phyloP scores from a whole-genome alignment of 208 protist genomes.

The Blastocrithidia nonstop region DNA sequence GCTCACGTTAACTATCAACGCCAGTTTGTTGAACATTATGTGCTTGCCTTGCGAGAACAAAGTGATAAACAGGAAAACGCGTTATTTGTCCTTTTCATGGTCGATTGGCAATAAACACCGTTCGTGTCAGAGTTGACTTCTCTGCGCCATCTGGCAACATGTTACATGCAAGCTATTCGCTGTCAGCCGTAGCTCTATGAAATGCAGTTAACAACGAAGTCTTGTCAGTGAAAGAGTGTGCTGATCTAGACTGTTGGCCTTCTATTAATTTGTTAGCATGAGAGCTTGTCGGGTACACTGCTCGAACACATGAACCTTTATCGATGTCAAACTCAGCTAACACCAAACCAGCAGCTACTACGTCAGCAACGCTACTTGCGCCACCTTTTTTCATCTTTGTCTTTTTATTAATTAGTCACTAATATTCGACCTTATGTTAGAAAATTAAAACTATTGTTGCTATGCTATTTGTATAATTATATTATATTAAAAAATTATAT shows the following conservation, averaged over 20 bases:
- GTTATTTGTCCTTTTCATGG: slow-evolving; percentile 9
- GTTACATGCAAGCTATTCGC: slow-evolving; percentile 49
- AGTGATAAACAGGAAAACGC: slow-evolving; percentile 43
- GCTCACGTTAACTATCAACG: no score
- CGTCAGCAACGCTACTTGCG: neutral
- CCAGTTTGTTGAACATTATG: no score
- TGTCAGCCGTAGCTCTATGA: slow-evolving; percentile 11
- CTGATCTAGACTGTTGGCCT: neutral
- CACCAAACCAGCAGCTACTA: slow-evolving; percentile 18
- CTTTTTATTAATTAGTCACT: no score
- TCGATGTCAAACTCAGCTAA: slow-evolving; percentile 76
- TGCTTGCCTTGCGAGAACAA: slow-evolving; percentile 7
- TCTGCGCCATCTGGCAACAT: slow-evolving; percentile 75
- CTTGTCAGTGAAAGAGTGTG: neutral
- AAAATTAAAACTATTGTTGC: no score
- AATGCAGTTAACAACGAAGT: slow-evolving; percentile 2
- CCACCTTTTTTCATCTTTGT: no score
- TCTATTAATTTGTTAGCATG: neutral
- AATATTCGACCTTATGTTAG: no score
- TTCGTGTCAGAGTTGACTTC: slow-evolving; percentile 32
- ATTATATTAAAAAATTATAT: no score
- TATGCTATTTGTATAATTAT: no score
- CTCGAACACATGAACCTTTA: slow-evolving; percentile 37
- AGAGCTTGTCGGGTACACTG: slow-evolving; percentile 16
- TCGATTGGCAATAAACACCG: slow-evolving; percentile 52